Evolutionary conservation across 257 asterid species (phyloP), one percentile per base, ranked within the genome.

Genomic region (Rauvolfia tetraphylla): DNA sequence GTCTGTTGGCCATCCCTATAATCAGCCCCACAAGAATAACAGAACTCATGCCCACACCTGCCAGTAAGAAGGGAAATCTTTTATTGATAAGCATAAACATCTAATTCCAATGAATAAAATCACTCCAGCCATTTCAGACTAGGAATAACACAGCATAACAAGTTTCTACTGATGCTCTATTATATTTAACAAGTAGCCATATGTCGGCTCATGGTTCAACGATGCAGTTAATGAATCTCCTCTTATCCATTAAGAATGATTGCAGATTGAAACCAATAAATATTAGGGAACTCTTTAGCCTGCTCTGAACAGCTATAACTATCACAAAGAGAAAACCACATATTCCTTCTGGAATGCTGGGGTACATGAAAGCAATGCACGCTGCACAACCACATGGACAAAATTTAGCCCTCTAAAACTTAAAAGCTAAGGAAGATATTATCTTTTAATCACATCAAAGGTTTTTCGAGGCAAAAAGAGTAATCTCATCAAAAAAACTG

Each of bases 31-130:
- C 98, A 92, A 14, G 97, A 87, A 76, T 85, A 95, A 76, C 98
- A 95, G 83, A 89, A 89, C 79, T 92, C 91, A 6, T 91, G 87
- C 42, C 98, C 92, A n/a, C 98, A 95, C 92, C 98, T 92, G 87
- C 54, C 73, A 42, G 73, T 27, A 15, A 31, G 33, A 51, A 54
- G 72, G 34, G 56, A 41, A 68, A 68, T 44, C n/a, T n/a, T 27
- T 20, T n/a, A 46, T 25, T n/a, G 22, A 41, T 69, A 34, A 41
- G 23, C 8, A 22, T 38, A 69, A 15, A 36, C 41, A 66, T 36
- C 53, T 42, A 3, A 23, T 39, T 76, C 59, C 59, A 33, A 77
- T 31, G 31, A 75, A 36, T n/a, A 33, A 61, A 62, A 61, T 10
- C n/a, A 3, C 29, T 36, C 39, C 20, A n/a, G 29, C 3, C 23